These are phyloP conservation scores for Talaromyces sp. DNA, from an alignment of 2,329 filamentous ascomycete genomes.

Conservation along the genomic window DNA sequence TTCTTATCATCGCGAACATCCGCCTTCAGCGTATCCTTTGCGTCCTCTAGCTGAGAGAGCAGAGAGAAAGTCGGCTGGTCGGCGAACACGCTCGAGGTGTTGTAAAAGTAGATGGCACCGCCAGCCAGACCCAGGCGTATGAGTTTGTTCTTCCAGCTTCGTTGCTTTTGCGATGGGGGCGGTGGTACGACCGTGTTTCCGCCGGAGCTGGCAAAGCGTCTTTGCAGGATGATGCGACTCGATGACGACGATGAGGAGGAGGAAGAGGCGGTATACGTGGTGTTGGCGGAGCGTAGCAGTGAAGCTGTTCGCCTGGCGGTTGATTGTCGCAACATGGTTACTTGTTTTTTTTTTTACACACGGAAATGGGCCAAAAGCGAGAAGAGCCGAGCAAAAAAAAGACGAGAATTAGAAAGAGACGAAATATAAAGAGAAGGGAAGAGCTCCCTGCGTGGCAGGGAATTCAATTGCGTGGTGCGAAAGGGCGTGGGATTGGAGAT, in stretches of 20 bases:
- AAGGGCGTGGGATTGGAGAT: neutral
- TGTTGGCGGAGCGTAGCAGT: constrained; percentile 9
- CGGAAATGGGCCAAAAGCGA: neutral
- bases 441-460: neutral
- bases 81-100: constrained; percentile 80
- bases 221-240: constrained; percentile 3
- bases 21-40: constrained; percentile 53
- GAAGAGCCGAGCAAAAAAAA: neutral
- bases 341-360: neutral
- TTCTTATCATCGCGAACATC: constrained; percentile 55
- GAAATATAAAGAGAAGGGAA: neutral
- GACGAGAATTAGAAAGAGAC: neutral
- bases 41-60: constrained; percentile 20
- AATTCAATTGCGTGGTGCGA: neutral
- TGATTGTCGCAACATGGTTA: constrained; percentile 11
- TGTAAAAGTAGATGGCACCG: constrained; percentile 86
- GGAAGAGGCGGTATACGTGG: constrained; percentile 1
- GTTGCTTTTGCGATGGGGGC: constrained; percentile 56
- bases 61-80: constrained; percentile 51
- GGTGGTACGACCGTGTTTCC: constrained; percentile 22
- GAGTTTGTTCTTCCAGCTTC: constrained; percentile 74
- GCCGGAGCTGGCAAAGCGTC: constrained; percentile 10
- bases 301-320: constrained; percentile 8
- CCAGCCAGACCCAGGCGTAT: constrained; percentile 69
- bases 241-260: neutral